Evolutionary conservation across 2,329 filamentous ascomycete species (phyloP).

Genomic region (Scedosporium dehoogii): DNA sequence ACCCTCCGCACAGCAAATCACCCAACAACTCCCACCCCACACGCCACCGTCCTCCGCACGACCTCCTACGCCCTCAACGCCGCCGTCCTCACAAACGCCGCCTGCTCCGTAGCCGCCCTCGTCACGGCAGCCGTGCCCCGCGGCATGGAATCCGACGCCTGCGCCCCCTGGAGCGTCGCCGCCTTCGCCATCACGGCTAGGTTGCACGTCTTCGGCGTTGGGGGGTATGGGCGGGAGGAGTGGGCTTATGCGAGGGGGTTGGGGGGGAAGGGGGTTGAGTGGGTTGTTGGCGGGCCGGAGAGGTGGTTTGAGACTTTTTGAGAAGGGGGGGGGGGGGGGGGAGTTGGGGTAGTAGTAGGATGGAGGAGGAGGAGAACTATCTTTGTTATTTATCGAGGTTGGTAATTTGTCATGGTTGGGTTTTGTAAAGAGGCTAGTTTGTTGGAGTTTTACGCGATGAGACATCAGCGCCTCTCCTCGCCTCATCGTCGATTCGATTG

Average conservation of each 20-base stretch:
- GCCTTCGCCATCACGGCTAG: neutral
- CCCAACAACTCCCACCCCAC: neutral
- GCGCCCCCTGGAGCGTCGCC: slow-evolving; percentile 5
- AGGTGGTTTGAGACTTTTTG: slow-evolving; percentile 6
- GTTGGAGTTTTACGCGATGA: too few relatives aligned
- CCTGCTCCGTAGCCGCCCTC: slow-evolving; percentile 2
- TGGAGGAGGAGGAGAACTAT: neutral
- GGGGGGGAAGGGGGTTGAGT: neutral
- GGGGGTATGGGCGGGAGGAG: neutral
- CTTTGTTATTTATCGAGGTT: too few relatives aligned
- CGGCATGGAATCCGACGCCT: slow-evolving; percentile 7
- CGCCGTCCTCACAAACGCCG: neutral
- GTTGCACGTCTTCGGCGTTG: neutral
- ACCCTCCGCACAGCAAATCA: slow-evolving; percentile 3
- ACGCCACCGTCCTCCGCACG: slow-evolving; percentile 1
- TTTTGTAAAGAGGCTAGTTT: too few relatives aligned
- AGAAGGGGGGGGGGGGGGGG: neutral
- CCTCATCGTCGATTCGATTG: too few relatives aligned
- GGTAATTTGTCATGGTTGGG: neutral
- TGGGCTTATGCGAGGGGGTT: slow-evolving; percentile 2
- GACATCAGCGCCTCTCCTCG: too few relatives aligned
- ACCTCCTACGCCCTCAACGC: slow-evolving; percentile 1
- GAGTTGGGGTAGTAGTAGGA: neutral
- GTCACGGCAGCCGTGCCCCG: neutral
- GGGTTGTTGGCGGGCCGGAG: slow-evolving; percentile 4